A percentile compares a stretch with the other conserved stretches of the same genome.
phyloP scores from a whole-genome alignment of 805 yeast genomes.

The Candida glaebosa region DNA sequence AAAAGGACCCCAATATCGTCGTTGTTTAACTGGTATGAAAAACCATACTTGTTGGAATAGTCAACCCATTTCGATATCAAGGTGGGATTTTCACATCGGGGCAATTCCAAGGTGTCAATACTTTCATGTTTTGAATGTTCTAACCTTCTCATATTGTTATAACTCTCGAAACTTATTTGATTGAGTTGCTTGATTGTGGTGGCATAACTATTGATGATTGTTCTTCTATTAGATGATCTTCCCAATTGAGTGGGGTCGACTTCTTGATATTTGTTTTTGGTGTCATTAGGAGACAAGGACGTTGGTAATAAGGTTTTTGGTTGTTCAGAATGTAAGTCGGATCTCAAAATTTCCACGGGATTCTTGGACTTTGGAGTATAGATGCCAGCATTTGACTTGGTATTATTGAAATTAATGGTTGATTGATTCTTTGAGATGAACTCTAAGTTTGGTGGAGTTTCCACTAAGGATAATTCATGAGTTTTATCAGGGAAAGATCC shows the following conservation, averaged over 20 bases:
- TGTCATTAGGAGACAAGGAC: slow-evolving; percentile 89
- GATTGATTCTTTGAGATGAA: slow-evolving; percentile 60
- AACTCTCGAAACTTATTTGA: slow-evolving; percentile 34
- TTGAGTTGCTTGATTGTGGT: slow-evolving; percentile 38
- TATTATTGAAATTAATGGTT: slow-evolving; percentile 59
- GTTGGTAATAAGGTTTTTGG: slow-evolving; percentile 75
- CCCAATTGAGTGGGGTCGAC: slow-evolving; percentile 41
- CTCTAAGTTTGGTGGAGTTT: slow-evolving; percentile 56
- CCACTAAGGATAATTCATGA: slow-evolving; percentile 57
- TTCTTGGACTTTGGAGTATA: slow-evolving; percentile 49
- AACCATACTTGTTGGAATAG: slow-evolving; percentile 92
- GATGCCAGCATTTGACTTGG: slow-evolving; percentile 64
- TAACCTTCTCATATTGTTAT: slow-evolving; percentile 39
- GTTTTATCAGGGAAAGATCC: slow-evolving; percentile 78
- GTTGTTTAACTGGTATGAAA: slow-evolving; percentile 86
- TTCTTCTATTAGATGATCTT: slow-evolving; percentile 25
- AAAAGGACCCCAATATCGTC: slow-evolving; percentile 89
- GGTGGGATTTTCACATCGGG: slow-evolving; percentile 54
- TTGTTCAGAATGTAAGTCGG: slow-evolving; percentile 67
- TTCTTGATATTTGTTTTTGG: slow-evolving; percentile 81
- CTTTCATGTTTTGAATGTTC: slow-evolving; percentile 34
- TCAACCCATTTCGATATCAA: slow-evolving; percentile 97
- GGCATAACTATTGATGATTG: slow-evolving; percentile 34
- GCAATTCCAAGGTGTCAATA: slow-evolving; percentile 34
- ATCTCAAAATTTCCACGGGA: slow-evolving; percentile 67